phyloP scores from a whole-genome alignment of 192 early-diverging fungal species.

The Backusella psychrophila region DNA sequence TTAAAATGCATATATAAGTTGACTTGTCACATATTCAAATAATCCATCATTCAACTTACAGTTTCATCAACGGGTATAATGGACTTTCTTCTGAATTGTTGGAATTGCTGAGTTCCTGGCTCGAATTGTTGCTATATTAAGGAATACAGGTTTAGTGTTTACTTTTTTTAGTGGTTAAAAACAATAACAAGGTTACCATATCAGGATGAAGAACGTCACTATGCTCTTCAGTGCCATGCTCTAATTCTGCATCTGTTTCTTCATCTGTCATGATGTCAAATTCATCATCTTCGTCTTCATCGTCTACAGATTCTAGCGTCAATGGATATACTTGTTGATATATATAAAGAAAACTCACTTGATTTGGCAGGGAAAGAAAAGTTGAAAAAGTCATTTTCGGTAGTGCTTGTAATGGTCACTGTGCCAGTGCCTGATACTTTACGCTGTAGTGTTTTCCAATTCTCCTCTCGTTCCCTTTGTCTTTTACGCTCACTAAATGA shows the following conservation, averaged over 20 bases:
- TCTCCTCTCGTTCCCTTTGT: constrained; percentile 75
- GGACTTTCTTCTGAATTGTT: constrained; percentile 60
- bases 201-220: constrained; percentile 25
- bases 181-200: constrained; percentile 19
- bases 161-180: neutral
- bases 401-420: neutral
- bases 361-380: constrained; percentile 4
- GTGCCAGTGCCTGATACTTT: constrained; percentile 24
- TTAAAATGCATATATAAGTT: constrained; percentile 17
- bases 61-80: constrained; percentile 66
- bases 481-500: constrained; percentile 73
- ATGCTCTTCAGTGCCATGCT: constrained; percentile 13
- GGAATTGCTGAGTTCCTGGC: constrained; percentile 35
- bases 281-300: constrained; percentile 13
- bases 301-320: neutral
- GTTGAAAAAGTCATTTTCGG: constrained; percentile 7
- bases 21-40: too few species aligned
- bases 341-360: neutral
- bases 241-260: constrained; percentile 15
- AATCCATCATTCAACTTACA: constrained; percentile 15
- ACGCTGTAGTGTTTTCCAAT: constrained; percentile 80
- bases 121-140: constrained; percentile 47
- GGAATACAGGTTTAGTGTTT: neutral
- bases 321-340: neutral
- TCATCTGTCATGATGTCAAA: constrained; percentile 13